Percentiles rank a stretch among this genome's conserved stretches.
These are phyloP conservation scores for Lentinula boryana DNA, from an alignment of 768 basidiomycete genomes.

Conservation along the genomic window DNA sequence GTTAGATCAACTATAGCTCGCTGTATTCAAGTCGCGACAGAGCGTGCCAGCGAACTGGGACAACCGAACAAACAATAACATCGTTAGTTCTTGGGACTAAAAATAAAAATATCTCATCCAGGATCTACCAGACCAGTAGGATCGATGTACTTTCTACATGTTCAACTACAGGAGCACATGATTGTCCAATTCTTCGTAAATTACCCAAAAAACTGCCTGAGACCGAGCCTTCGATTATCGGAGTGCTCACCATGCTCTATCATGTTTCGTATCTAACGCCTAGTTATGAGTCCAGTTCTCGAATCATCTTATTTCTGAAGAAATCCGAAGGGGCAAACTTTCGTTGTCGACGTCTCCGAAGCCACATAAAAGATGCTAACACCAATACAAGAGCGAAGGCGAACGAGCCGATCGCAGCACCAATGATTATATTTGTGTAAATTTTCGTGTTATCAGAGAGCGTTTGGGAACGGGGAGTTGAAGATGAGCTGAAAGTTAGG, in stretches of 20 bases:
- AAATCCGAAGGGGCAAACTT: not conserved
- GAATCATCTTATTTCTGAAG: not conserved
- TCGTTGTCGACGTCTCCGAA: not conserved
- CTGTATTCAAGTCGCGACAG: slow-evolving; percentile 90
- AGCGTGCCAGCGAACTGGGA: slow-evolving; percentile 81
- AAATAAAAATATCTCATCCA: too few relatives aligned
- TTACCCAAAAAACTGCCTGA: too few relatives aligned
- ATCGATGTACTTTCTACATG: too few relatives aligned
- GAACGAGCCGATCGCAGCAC: not conserved
- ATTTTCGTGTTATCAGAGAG: not conserved
- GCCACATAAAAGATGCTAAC: not conserved
- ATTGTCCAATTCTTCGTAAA: too few relatives aligned
- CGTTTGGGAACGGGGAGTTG: not conserved
- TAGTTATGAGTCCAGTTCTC: not conserved
- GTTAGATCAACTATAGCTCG: slow-evolving; percentile 94
- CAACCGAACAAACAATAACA: slow-evolving; percentile 52
- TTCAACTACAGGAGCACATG: too few relatives aligned
- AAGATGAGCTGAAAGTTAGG: not conserved
- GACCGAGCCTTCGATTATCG: too few relatives aligned
- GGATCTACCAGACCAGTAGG: too few relatives aligned
- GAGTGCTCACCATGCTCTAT: too few relatives aligned
- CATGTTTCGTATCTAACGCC: not conserved
- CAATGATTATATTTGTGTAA: not conserved
- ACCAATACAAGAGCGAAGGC: not conserved
- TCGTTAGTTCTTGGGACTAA: not conserved